phyloP scores from a whole-genome alignment of 495 filamentous ascomycete genomes.

The Friedmanniomyces endolithicus region DNA sequence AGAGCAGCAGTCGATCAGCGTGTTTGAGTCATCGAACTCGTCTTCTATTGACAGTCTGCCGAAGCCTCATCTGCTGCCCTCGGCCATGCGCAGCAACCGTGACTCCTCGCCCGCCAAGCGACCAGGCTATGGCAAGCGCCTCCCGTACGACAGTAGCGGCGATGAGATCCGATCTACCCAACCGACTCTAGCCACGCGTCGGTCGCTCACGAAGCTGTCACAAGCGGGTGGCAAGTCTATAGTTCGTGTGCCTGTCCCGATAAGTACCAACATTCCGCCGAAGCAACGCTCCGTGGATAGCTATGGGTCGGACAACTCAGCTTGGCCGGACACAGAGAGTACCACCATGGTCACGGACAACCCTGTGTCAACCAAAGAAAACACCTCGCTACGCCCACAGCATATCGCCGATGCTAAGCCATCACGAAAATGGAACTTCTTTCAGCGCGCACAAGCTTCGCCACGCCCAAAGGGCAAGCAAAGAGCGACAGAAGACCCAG shows the following conservation, averaged over 20 bases:
- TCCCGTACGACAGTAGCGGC: constrained; percentile 25
- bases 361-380: not conserved
- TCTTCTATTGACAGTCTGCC: constrained; percentile 7
- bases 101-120: constrained; percentile 1
- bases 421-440: constrained; percentile 68
- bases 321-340: constrained; percentile 18
- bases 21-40: not conserved
- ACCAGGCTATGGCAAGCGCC: not conserved
- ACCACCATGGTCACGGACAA: constrained; percentile 6
- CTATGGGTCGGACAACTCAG: constrained; percentile 20
- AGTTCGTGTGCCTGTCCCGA: constrained; percentile 11
- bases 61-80: constrained; percentile 25
- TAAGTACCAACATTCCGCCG: constrained; percentile 25
- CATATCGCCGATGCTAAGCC: constrained; percentile 24
- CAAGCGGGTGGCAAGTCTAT: constrained; percentile 15
- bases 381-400: constrained; percentile 4
- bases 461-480: constrained; percentile 32
- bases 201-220: constrained; percentile 22
- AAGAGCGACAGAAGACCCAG: constrained; percentile 24
- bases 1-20: constrained; percentile 14
- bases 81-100: constrained; percentile 19
- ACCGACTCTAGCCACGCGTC: constrained; percentile 21
- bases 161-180: constrained; percentile 9
- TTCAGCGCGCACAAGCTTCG: constrained; percentile 54
- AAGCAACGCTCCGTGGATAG: constrained; percentile 27